Evolutionary conservation across 306 rosid genomes (phyloP).

Genomic region (Vicia sativa): DNA sequence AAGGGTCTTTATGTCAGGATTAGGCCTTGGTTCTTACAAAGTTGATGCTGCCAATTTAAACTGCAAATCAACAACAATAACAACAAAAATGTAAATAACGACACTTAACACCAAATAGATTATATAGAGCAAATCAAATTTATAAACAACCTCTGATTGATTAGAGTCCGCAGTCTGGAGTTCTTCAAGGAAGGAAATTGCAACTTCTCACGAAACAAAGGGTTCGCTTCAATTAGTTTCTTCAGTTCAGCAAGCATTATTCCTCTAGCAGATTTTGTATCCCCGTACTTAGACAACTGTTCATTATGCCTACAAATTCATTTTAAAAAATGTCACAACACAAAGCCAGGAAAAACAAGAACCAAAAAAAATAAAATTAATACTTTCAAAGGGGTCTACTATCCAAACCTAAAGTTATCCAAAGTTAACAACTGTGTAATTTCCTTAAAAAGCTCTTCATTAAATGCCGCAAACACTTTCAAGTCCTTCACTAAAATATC

Average conservation of each 20-base stretch:
- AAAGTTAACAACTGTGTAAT: conserved; percentile 91
- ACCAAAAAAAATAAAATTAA: conserved; percentile 25
- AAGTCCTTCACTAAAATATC: conserved; percentile 97
- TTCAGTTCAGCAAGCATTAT: conserved; percentile 97
- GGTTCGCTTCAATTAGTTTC: conserved; percentile 96
- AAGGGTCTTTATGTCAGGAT: conserved; percentile 98
- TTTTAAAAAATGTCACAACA: neutral
- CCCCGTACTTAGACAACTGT: conserved; percentile 98
- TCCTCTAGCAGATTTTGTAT: conserved; percentile 97
- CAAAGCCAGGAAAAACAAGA: conserved; percentile 2
- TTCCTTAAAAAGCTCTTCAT: conserved; percentile 98
- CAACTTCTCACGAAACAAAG: conserved; percentile 96
- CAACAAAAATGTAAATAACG: conserved; percentile 29
- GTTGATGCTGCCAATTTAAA: conserved; percentile 99
- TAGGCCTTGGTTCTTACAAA: conserved; percentile 95
- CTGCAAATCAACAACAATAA: conserved; percentile 54
- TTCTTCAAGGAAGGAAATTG: conserved; percentile 95
- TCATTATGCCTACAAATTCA: conserved; percentile 85
- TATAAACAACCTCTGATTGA: conserved; percentile 83
- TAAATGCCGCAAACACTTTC: conserved; percentile 93
- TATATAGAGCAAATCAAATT: conserved; percentile 2
- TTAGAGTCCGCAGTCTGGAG: conserved; percentile 94
- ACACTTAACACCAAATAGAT: conserved; percentile 23
- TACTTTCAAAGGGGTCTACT: conserved; percentile 17
- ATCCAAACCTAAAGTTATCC: conserved; percentile 91